Percentiles rank a stretch among this genome's conserved stretches.
These are phyloP conservation scores for Metschnikowia aberdeeniae DNA, from an alignment of 805 yeast genomes.

Conservation along the genomic window DNA sequence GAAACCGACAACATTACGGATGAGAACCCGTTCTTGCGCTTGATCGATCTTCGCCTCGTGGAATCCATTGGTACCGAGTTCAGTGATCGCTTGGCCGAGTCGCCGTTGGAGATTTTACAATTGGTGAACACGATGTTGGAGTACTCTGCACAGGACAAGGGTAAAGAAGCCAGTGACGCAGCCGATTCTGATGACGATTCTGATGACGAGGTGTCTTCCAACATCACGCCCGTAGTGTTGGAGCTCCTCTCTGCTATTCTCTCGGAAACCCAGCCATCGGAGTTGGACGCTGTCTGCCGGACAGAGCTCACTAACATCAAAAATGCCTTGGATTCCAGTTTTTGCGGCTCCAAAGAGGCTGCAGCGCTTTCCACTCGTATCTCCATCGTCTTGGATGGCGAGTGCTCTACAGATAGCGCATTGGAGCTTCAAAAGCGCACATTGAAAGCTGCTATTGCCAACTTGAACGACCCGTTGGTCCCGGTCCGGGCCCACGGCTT, in stretches of 20 bases:
- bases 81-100: conserved; percentile 50
- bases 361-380: conserved; percentile 30
- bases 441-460: conserved; percentile 58
- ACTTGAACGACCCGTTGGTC: conserved; percentile 70
- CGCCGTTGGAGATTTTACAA: conserved; percentile 55
- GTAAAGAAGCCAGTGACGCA: conserved; percentile 6
- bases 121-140: conserved; percentile 26
- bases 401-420: conserved; percentile 16
- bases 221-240: conserved; percentile 27
- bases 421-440: conserved; percentile 34
- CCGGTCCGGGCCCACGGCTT: conserved; percentile 89
- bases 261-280: conserved; percentile 24
- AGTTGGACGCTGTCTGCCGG: conserved; percentile 27
- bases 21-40: conserved; percentile 48
- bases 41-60: conserved; percentile 60
- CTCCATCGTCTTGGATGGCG: conserved; percentile 25
- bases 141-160: background rate
- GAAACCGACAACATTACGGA: conserved; percentile 19
- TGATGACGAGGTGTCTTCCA: conserved; percentile 19
- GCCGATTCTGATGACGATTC: conserved; percentile 23
- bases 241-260: conserved; percentile 37
- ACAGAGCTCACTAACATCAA: conserved; percentile 27
- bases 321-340: conserved; percentile 10
- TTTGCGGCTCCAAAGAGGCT: conserved; percentile 8
- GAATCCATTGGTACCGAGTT: conserved; percentile 58